These are phyloP conservation scores for Solanum hybrid DNA, from an alignment of 305 asterid species.

Conservation along the genomic window DNA sequence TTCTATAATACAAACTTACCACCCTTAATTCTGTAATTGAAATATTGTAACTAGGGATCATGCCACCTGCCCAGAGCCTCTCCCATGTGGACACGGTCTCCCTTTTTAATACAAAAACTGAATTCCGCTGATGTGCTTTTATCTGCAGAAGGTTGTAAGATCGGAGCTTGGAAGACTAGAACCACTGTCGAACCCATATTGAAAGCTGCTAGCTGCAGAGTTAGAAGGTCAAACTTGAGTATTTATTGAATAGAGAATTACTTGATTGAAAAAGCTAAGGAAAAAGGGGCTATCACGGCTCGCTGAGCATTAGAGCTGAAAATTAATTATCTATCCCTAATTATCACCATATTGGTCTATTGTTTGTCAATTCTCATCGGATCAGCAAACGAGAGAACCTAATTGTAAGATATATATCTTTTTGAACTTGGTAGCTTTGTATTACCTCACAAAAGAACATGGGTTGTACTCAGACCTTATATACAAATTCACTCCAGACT, in stretches of 20 bases:
- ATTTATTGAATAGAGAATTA: background rate
- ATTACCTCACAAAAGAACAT: background rate
- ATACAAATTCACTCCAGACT: background rate
- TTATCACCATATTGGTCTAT: background rate
- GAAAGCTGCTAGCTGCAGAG: constrained; percentile 73
- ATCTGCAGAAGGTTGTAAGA: constrained; percentile 17
- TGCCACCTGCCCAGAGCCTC: constrained; percentile 79
- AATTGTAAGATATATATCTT: background rate
- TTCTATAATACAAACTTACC: background rate
- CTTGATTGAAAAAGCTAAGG: background rate
- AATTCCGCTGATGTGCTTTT: constrained; percentile 41
- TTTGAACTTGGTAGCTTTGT: background rate
- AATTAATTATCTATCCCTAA: background rate
- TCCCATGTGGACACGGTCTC: constrained; percentile 73
- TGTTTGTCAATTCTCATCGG: background rate
- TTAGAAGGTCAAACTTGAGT: background rate
- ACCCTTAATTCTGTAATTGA: background rate
- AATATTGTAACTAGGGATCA: constrained; percentile 13
- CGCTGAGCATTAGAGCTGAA: background rate
- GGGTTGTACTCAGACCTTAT: background rate
- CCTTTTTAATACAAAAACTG: constrained; percentile 51
- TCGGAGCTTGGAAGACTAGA: constrained; percentile 82
- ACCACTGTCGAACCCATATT: constrained; percentile 98
- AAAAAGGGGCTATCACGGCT: background rate
- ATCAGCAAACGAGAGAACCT: background rate